Percentiles rank a stretch among this genome's conserved stretches.
These are phyloP conservation scores for Colletotrichum coccodes DNA, from an alignment of 2,329 filamentous ascomycete species.

Conservation along the genomic window DNA sequence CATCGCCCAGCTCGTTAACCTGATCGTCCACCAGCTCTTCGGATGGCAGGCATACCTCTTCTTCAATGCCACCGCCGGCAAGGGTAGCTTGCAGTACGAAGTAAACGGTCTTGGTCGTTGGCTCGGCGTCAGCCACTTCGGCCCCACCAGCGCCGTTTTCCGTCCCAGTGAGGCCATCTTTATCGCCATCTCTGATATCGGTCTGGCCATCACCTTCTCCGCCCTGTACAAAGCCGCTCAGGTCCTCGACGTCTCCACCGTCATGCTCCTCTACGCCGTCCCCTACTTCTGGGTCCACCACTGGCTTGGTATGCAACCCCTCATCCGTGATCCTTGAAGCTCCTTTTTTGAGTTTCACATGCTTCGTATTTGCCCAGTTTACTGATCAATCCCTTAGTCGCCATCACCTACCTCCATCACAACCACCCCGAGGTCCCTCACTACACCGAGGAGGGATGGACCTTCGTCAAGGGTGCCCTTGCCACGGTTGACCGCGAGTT, in stretches of 20 bases:
- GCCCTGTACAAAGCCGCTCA: slow-evolving; percentile 63
- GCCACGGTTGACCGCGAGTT: slow-evolving; percentile 72
- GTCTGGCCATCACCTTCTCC: slow-evolving; percentile 61
- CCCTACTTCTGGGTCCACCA: slow-evolving; percentile 78
- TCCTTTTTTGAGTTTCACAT: neutral
- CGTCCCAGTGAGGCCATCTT: slow-evolving; percentile 64
- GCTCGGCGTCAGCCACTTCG: slow-evolving; percentile 66
- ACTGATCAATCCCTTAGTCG: slow-evolving; percentile 55
- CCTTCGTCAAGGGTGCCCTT: slow-evolving; percentile 68
- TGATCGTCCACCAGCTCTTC: slow-evolving; percentile 70
- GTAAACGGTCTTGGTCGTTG: slow-evolving; percentile 43
- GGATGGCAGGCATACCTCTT: slow-evolving; percentile 74
- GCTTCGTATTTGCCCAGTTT: neutral
- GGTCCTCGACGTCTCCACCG: slow-evolving; percentile 65
- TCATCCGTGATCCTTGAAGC: neutral
- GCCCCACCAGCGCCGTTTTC: slow-evolving; percentile 70
- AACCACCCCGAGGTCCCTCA: slow-evolving; percentile 66
- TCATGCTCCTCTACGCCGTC: slow-evolving; percentile 68
- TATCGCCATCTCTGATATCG: slow-evolving; percentile 69
- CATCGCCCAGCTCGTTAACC: slow-evolving; percentile 60
- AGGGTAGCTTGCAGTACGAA: slow-evolving; percentile 57
- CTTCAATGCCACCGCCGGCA: slow-evolving; percentile 64
- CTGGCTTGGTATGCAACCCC: slow-evolving; percentile 66
- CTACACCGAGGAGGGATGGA: slow-evolving; percentile 67
- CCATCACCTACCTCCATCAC: slow-evolving; percentile 81